Conservation (phyloP, 2,329 filamentous ascomycete species). For the Colletotrichum sp. region DNA sequence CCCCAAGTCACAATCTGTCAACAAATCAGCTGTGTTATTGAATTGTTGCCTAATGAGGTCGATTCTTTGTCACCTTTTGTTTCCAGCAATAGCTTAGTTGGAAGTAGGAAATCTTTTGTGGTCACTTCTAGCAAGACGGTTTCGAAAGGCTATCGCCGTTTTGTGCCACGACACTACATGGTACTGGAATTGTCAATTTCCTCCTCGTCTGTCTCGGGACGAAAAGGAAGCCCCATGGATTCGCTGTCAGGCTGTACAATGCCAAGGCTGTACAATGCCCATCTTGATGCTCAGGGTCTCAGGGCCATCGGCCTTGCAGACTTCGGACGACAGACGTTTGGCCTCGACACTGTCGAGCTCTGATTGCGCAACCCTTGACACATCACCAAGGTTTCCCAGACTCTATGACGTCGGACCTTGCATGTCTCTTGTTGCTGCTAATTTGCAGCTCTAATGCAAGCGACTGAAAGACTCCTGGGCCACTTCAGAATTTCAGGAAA, state of each 20-base stretch:
- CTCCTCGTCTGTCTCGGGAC: neutral
- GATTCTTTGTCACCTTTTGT: neutral
- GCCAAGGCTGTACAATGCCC: neutral
- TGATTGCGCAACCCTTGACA: neutral
- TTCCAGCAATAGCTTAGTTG: neutral
- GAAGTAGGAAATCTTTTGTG: neutral
- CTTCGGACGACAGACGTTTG: neutral
- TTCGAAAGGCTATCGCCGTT: neutral
- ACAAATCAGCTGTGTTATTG: neutral
- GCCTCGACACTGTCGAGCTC: neutral
- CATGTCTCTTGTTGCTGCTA: neutral
- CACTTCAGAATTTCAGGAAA: neutral
- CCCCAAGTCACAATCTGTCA: neutral
- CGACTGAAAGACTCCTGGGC: neutral
- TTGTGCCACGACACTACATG: neutral
- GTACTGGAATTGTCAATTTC: neutral
- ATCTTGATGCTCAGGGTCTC: neutral
- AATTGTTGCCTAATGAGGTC: neutral
- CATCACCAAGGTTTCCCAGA: neutral
- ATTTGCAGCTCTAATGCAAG: neutral
- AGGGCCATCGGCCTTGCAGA: neutral
- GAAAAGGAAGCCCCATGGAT: neutral
- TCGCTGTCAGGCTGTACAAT: neutral
- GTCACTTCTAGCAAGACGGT: neutral
- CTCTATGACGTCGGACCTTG: neutral